A percentile compares a stretch with the other conserved stretches of the same genome.
Conservation (phyloP, 1,284 basidiomycete genomes). For the Leccinum olivaceoglutinosum region DNA sequence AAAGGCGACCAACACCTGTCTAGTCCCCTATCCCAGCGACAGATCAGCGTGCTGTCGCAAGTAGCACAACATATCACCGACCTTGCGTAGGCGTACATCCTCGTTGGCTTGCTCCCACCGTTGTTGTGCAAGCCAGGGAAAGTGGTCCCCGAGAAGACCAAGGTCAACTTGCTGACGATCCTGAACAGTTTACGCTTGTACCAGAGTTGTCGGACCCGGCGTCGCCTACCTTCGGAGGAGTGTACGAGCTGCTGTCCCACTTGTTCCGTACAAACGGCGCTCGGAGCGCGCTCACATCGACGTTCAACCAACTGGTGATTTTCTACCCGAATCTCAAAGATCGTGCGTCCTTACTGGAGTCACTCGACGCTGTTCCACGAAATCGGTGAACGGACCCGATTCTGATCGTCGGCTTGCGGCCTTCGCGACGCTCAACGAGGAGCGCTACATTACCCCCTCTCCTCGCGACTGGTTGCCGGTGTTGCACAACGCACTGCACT, state of each 20-base stretch:
- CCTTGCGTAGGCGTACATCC: conserved; percentile 65
- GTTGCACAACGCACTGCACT: conserved; percentile 81
- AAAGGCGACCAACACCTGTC: conserved; percentile 53
- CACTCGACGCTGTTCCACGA: conserved; percentile 86
- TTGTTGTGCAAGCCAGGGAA: conserved; percentile 77
- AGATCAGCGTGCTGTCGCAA: conserved; percentile 77
- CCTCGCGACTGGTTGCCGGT: conserved; percentile 77
- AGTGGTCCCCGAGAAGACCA: conserved; percentile 81
- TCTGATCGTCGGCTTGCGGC: conserved; percentile 84
- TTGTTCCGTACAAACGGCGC: conserved; percentile 74
- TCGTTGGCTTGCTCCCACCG: conserved; percentile 76
- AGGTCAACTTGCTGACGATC: conserved; percentile 80
- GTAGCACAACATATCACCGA: conserved; percentile 76
- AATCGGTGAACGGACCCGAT: conserved; percentile 87
- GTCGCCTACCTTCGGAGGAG: conserved; percentile 49
- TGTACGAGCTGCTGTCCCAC: conserved; percentile 65
- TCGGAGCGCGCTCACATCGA: conserved; percentile 60
- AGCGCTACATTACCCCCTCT: conserved; percentile 44
- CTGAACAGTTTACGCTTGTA: conserved; percentile 68
- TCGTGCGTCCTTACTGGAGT: conserved; percentile 54
- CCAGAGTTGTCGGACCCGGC: conserved; percentile 54
- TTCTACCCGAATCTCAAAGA: conserved; percentile 45
- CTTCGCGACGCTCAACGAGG: conserved; percentile 74
- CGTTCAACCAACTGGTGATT: conserved; percentile 57
- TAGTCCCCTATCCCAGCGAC: conserved; percentile 77